Evolutionary conservation across 2,329 filamentous ascomycete species (phyloP), one percentile per base, ranked within the genome.

Genomic region (Hypoxylon sp.): DNA sequence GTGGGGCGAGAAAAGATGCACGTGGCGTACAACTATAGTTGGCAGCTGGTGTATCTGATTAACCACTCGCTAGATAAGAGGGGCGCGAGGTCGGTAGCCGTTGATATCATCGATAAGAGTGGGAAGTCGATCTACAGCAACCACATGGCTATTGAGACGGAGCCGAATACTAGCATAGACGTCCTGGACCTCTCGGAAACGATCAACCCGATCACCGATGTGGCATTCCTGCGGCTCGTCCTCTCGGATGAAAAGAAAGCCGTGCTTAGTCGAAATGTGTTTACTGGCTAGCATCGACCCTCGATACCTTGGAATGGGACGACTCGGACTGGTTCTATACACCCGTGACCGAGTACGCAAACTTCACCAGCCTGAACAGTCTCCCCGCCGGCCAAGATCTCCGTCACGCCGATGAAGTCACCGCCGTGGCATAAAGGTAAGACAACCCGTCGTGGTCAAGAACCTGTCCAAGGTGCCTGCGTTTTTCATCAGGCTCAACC

Each of bases 321-420:
- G 74, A 78, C 1, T 85, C 84, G 2, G 80, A 78, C 1, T 88
- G 84, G 83, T 86, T 80, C 60, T 74, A 78, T 61, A 88, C 85
- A 0, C 84, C 84, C 0, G 81, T 87, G 0, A 78, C 75, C 0
- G 52, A 74, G 3, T 87, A 79, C 54, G 76, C 78, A 0, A 69
- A 86, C 49, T 81, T 78, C 57, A 80, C 75, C 0, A 72, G 77
- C 0, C 70, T 88, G 1, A 70, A 73, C 40, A 67, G 61, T 2
- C 64, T 85, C 41, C 15, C 66, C 7, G 29, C 62, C 0, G n/a
- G 81, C 79, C 0, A 63, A 70, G 0, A 66, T 85, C 7, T 68
- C 69, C 0, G 69, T 74, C 2, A 71, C 58, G 0, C 52, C 71
- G 1, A 51, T 40, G 4, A 13, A n/a, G n/a, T n/a, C 31, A n/a